Evolutionary conservation across 495 filamentous ascomycete species (phyloP).

Genomic region (Penicillium pulvis): DNA sequence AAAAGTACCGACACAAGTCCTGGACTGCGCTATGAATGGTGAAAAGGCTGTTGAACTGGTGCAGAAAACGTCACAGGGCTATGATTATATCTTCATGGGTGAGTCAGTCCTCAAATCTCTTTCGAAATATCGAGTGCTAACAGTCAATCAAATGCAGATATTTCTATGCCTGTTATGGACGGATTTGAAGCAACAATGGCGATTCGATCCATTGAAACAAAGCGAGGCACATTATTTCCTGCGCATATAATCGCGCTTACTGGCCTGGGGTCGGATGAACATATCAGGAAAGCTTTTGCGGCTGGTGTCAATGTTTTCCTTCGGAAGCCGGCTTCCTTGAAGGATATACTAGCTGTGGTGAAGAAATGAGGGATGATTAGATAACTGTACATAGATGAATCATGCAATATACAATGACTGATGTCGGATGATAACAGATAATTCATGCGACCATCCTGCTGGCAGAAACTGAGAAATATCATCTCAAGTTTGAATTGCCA

Average conservation of each 20-base stretch:
- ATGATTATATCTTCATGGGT: slow-evolving; percentile 48
- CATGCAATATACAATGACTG: no score
- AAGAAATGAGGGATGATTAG: background rate
- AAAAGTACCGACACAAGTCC: slow-evolving; percentile 28
- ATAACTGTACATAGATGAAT: no score
- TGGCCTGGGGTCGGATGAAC: slow-evolving; percentile 54
- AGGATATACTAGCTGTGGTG: slow-evolving; percentile 10
- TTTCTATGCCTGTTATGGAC: slow-evolving; percentile 67
- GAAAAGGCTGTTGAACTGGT: slow-evolving; percentile 38
- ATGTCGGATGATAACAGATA: no score
- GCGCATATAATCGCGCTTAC: slow-evolving; percentile 62
- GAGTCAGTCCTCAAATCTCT: slow-evolving; percentile 3
- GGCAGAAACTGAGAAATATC: no score
- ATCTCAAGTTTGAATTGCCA: no score
- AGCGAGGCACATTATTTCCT: slow-evolving; percentile 32
- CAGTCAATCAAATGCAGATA: slow-evolving; percentile 35
- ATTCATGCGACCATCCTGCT: no score
- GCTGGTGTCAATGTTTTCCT: slow-evolving; percentile 64
- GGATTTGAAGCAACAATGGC: slow-evolving; percentile 59
- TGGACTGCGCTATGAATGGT: slow-evolving; percentile 40
- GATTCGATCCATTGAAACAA: slow-evolving; percentile 48
- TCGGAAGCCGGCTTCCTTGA: slow-evolving; percentile 57
- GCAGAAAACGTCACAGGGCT: slow-evolving; percentile 17
- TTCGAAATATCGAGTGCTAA: no score
- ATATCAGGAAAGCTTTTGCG: slow-evolving; percentile 58